Conservation (phyloP, 306 rosid genomes). For the Oxytropis ochrocephala region DNA sequence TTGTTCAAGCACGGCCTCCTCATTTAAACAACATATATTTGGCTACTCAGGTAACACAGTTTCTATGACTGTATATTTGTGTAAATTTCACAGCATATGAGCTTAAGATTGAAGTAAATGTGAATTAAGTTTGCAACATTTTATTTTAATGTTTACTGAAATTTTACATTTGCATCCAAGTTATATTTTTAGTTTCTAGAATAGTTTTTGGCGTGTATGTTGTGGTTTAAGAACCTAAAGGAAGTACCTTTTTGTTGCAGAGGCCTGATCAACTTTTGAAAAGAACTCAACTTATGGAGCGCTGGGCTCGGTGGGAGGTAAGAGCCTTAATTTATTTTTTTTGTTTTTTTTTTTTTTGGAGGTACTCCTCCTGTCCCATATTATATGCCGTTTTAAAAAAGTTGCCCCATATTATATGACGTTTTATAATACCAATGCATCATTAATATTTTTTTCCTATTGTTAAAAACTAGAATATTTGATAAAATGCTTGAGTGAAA, state of each 20-base stretch:
- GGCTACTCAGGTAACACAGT: constrained; percentile 81
- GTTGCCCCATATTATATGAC: too few relatives aligned
- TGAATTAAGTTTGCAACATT: not conserved
- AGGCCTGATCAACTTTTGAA: constrained; percentile 94
- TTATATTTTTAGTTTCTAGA: not conserved
- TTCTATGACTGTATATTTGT: constrained; percentile 5
- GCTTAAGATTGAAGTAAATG: not conserved
- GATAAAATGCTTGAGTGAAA: too few relatives aligned
- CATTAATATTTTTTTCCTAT: too few relatives aligned
- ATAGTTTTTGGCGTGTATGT: not conserved
- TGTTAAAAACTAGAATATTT: too few relatives aligned
- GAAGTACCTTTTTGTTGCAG: constrained; percentile 41
- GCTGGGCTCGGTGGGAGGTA: constrained; percentile 99
- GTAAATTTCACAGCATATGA: not conserved
- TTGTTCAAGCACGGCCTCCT: constrained; percentile 88
- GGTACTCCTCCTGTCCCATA: too few relatives aligned
- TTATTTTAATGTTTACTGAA: not conserved
- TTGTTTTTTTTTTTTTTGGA: too few relatives aligned
- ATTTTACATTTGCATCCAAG: not conserved
- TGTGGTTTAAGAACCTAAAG: constrained; percentile 20
- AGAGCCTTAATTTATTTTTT: not conserved
- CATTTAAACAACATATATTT: constrained; percentile 89
- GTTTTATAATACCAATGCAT: too few relatives aligned
- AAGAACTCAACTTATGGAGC: constrained; percentile 98
- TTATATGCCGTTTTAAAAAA: too few relatives aligned